A percentile compares a stretch with the other conserved stretches of the same genome.
Evolutionary conservation across 177 flowering plant species (phyloP).

Genomic region (Tripterygium wilfordii): DNA sequence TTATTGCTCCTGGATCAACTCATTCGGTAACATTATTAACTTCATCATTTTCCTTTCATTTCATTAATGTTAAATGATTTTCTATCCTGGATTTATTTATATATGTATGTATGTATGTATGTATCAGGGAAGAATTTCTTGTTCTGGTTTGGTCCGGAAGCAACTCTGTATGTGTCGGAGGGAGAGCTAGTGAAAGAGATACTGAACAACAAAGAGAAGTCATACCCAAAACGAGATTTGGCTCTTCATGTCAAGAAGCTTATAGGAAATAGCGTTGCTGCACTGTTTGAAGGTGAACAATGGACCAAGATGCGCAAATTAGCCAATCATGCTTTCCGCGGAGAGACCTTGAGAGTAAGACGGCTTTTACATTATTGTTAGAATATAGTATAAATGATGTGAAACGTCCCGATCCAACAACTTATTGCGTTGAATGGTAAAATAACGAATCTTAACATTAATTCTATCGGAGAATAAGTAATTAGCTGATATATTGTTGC

Average conservation of each 20-base stretch:
- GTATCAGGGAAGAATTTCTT: conserved; percentile 11
- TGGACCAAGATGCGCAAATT: conserved; percentile 8
- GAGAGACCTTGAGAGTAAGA: conserved; percentile 8
- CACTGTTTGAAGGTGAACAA: conserved; percentile 9
- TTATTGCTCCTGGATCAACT: conserved; percentile 15
- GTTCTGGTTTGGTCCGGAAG: conserved; percentile 12
- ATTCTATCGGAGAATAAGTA: no score
- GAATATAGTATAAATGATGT: no score
- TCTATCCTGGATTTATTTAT: not conserved
- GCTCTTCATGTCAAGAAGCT: conserved; percentile 1
- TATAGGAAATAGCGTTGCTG: conserved; percentile 12
- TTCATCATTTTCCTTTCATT: no score
- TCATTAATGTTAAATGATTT: no score
- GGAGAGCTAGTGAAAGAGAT: conserved; percentile 15
- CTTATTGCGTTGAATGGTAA: no score
- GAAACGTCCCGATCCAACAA: no score
- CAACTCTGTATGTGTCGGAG: conserved; percentile 9
- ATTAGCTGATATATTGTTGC: no score
- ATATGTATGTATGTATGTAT: no score
- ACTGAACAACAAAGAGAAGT: conserved; percentile 4
- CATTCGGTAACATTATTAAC: conserved; percentile 18
- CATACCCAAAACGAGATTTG: not conserved
- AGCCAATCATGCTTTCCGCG: conserved; percentile 15
- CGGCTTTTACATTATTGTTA: no score
- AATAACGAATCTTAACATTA: no score